Base-by-base conservation (phyloP, 495 filamentous ascomycete species). In the Tuber brumale region DNA sequence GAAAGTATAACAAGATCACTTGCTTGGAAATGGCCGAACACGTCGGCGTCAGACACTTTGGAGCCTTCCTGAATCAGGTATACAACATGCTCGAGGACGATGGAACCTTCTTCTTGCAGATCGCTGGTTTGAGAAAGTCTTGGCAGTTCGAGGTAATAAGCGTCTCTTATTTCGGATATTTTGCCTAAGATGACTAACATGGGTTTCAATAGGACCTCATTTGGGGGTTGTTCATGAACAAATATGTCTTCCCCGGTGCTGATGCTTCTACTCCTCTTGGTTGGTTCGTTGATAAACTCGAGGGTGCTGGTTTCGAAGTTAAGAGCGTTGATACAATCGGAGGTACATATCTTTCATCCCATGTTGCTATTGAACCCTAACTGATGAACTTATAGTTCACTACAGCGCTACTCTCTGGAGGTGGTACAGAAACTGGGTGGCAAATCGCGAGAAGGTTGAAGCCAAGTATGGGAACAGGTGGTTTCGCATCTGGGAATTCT, bases 401-500 rank as follows among this genome's bases (percentile, higher is more conserved):
- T 99, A 99, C 85, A 97, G 93, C 48, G 94, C 94, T 72, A 99
- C 95, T 46, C 86, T 99, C 69, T 99, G 95, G 95, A 90, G 93
- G 83, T 99, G 95, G 95, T 99, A 99, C 87, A 88, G 95, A 80
- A 99, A 99, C 88, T 99, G 95, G 95, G 88, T 98, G 84, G 95
- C 88, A 84, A 99, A 98, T 88, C 88, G 89, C 76, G 94, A 97
- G 77, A 97, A 97, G 88, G 92, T 98, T 45, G 88, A 91, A 84
- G 94, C 92, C 76, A 98, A 97, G 88, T 99, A 98, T 84, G 95
- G 95, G 79, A 91, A 92, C 78, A 87, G 92, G 80, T 99, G 95
- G 95, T 99, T 94, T 88, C 90, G 94, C 94, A 96, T 98, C 84
- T 99, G 95, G 95, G 95, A 98, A 84, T 97, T 90, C 87, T 99